Evolutionary conservation across 2,329 filamentous ascomycete species (phyloP).

Genomic region (Calonectria crousiana): DNA sequence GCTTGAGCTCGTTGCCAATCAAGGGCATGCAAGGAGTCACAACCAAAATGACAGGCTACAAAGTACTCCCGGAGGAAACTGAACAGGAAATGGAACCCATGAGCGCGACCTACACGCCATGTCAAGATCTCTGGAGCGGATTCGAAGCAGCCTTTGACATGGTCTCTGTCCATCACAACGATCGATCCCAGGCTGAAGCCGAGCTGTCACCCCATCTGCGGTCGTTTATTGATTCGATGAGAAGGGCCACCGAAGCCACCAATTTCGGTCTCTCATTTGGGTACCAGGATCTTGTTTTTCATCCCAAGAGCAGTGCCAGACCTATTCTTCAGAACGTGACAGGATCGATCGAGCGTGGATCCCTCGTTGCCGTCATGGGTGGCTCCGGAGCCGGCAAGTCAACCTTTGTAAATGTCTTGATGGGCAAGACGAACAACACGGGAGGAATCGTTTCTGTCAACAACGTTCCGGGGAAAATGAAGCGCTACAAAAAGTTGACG

Average conservation of each 20-base stretch:
- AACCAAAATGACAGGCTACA: conserved; percentile 49
- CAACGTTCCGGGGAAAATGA: conserved; percentile 60
- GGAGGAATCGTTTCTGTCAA: conserved; percentile 66
- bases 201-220: conserved; percentile 53
- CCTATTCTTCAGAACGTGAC: conserved; percentile 66
- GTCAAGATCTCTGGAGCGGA: conserved; percentile 44
- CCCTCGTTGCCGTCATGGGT: conserved; percentile 71
- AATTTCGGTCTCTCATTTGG: conserved; percentile 66
- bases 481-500: conserved; percentile 69
- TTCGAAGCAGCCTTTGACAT: conserved; percentile 54
- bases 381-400: conserved; percentile 71
- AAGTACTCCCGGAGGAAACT: conserved; percentile 45
- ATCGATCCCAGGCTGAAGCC: conserved; percentile 28
- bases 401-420: conserved; percentile 71
- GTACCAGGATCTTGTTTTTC: conserved; percentile 63
- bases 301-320: conserved; percentile 57
- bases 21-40: conserved; percentile 46
- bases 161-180: conserved; percentile 45
- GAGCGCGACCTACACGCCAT: conserved; percentile 47
- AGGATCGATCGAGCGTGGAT: conserved; percentile 65
- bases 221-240: conserved; percentile 65
- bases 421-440: conserved; percentile 67
- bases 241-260: conserved; percentile 61
- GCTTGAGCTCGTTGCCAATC: conserved; percentile 31
- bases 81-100: conserved; percentile 54